These are phyloP conservation scores for Candida nanaspora DNA, from an alignment of 805 yeast species.

Conservation along the genomic window DNA sequence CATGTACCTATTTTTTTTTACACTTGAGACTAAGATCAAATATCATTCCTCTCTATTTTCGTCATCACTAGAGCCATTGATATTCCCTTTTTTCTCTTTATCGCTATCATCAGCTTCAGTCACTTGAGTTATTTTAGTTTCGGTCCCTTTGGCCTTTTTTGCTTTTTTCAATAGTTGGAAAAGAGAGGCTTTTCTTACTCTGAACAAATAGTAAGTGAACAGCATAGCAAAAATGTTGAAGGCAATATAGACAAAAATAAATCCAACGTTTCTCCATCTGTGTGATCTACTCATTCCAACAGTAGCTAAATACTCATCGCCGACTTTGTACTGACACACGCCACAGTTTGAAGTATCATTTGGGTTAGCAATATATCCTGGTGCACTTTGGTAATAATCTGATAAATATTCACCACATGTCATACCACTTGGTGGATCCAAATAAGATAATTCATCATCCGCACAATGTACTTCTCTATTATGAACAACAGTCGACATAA, in stretches of 20 bases:
- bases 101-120: neutral
- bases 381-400: conserved; percentile 24
- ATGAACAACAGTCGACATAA: conserved; percentile 43
- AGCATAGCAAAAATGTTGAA: conserved; percentile 42
- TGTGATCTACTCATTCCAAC: conserved; percentile 36
- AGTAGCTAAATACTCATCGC: conserved; percentile 38
- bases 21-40: too few relatives aligned
- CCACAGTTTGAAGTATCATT: conserved; percentile 40
- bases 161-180: neutral
- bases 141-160: neutral
- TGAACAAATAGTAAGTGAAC: conserved; percentile 24
- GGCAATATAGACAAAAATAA: conserved; percentile 47
- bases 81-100: neutral
- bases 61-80: too few relatives aligned
- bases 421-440: conserved; percentile 49
- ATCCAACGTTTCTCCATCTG: conserved; percentile 64
- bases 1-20: too few relatives aligned
- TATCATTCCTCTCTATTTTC: too few relatives aligned
- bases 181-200: conserved; percentile 15
- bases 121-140: neutral
- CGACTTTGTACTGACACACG: conserved; percentile 37
- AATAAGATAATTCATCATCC: conserved; percentile 37
- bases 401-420: conserved; percentile 57
- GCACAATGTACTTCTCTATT: conserved; percentile 44
- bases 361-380: conserved; percentile 56